Percentiles rank a stretch among this genome's conserved stretches.
Conservation (phyloP, 2,329 filamentous ascomycete genomes). For the Zymoseptoria ardabiliae region DNA sequence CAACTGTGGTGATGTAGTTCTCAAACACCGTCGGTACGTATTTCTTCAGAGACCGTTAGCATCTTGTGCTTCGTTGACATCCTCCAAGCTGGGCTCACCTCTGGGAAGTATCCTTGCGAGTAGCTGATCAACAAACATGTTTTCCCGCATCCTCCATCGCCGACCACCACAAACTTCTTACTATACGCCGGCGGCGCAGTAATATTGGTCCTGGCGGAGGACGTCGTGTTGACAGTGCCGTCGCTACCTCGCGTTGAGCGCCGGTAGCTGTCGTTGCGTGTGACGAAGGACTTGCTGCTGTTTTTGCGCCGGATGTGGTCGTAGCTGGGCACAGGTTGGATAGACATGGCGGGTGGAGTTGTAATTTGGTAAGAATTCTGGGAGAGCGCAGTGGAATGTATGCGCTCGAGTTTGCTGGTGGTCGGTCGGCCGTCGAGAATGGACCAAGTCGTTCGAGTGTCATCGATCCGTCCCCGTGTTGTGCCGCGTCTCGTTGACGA, state of each 20-base stretch:
- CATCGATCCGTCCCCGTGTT: background rate
- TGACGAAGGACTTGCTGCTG: conserved; percentile 29
- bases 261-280: conserved; percentile 28
- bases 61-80: background rate
- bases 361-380: conserved; percentile 4
- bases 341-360: conserved; percentile 20
- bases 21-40: conserved; percentile 99
- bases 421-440: background rate
- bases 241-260: conserved; percentile 58
- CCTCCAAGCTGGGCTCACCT: conserved; percentile 53
- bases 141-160: conserved; percentile 96
- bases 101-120: conserved; percentile 96
- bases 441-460: background rate
- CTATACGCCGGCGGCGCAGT: conserved; percentile 90
- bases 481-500: background rate
- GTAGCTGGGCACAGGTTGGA: conserved; percentile 37
- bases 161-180: conserved; percentile 98
- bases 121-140: conserved; percentile 98
- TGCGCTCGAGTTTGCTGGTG: conserved; percentile 2
- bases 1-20: conserved; percentile 98
- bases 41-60: conserved; percentile 58
- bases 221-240: conserved; percentile 77
- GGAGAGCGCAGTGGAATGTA: conserved; percentile 4
- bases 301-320: conserved; percentile 54
- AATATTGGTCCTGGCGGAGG: conserved; percentile 70